Conservation (phyloP, 2,329 filamentous ascomycete genomes). For the Aspergillus novoparasiticus region DNA sequence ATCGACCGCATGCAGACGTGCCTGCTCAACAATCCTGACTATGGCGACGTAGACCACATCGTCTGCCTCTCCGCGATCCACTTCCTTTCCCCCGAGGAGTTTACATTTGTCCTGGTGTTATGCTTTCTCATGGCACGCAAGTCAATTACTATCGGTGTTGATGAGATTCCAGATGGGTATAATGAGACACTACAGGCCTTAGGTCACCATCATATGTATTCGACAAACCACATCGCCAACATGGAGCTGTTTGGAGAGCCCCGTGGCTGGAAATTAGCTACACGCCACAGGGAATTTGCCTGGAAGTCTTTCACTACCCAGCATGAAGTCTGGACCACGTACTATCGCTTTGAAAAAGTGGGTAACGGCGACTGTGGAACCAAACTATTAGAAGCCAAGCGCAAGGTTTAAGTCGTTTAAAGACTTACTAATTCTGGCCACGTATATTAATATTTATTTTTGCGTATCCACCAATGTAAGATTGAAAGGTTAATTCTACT, state of each 20-base stretch:
- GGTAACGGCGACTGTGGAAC: too few relatives aligned
- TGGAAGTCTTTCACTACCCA: background rate
- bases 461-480: too few relatives aligned
- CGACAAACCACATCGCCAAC: background rate
- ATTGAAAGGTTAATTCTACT: too few relatives aligned
- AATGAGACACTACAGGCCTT: background rate
- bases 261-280: background rate
- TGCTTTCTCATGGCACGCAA: conserved; percentile 22
- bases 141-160: conserved; percentile 20
- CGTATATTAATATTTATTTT: too few relatives aligned
- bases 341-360: background rate
- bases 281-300: background rate
- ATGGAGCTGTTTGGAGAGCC: background rate
- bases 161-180: conserved; percentile 20
- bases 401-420: too few relatives aligned
- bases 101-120: conserved; percentile 23
- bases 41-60: conserved; percentile 19
- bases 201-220: background rate
- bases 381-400: too few relatives aligned
- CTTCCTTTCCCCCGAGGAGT: conserved; percentile 18
- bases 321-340: background rate
- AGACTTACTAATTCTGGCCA: too few relatives aligned
- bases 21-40: background rate
- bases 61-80: conserved; percentile 19
- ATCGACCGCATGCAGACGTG: conserved; percentile 16